These are phyloP conservation scores for Bolboschoenoplectus hybrid DNA, from an alignment of 202 grass and related monocot species.

Conservation along the genomic window DNA sequence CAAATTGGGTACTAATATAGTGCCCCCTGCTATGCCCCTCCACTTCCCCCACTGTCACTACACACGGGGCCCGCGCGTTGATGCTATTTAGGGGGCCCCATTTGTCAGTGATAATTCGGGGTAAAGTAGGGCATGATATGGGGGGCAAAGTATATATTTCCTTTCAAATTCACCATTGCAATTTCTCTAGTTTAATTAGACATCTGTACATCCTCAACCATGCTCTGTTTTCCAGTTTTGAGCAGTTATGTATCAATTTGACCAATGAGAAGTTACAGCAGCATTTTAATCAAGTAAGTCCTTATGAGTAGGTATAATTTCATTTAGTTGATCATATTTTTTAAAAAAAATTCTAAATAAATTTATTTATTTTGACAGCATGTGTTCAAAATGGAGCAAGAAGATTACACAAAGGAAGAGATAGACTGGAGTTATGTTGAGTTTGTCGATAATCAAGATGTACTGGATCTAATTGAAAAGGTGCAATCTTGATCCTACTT, in stretches of 20 bases:
- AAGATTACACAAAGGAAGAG: conserved; percentile 94
- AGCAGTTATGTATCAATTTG: conserved; percentile 95
- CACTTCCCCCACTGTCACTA: too few species aligned
- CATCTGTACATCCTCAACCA: conserved; percentile 21
- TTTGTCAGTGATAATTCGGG: too few species aligned
- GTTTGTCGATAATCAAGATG: conserved; percentile 96
- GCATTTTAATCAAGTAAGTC: conserved; percentile 87
- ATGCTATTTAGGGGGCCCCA: too few species aligned
- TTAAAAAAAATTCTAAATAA: neutral
- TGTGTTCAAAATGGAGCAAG: conserved; percentile 99
- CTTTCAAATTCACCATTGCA: conserved; percentile 11
- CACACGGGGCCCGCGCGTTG: too few species aligned
- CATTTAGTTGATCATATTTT: conserved; percentile 17
- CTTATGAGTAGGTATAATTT: conserved; percentile 13
- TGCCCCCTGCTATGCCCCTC: too few species aligned
- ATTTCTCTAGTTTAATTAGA: conserved; percentile 22
- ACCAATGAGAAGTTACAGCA: conserved; percentile 98
- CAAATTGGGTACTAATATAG: too few species aligned
- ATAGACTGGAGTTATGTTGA: conserved; percentile 98
- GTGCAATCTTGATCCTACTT: conserved; percentile 44
- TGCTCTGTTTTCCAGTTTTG: conserved; percentile 68
- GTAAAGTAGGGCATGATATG: too few species aligned
- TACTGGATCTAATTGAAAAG: conserved; percentile 93
- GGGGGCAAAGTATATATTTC: too few species aligned
- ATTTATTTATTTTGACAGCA: conserved; percentile 60